Percentiles rank a stretch among this genome's conserved stretches.
Conservation (phyloP, 352 stramenopile species). For the Pythium diclinum region DNA sequence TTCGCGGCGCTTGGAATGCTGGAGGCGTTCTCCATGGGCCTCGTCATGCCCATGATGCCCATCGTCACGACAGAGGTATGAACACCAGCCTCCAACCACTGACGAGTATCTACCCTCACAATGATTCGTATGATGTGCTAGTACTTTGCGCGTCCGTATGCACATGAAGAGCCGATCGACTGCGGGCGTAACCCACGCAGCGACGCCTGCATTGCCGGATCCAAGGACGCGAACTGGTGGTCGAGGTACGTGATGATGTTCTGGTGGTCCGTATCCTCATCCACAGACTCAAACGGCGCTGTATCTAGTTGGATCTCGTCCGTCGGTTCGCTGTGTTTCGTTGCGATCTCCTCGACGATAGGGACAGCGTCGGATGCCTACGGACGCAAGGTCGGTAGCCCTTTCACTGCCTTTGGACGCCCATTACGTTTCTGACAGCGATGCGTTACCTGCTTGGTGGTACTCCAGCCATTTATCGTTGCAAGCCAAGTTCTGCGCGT, state of each 20-base stretch:
- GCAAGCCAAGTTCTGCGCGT: conserved; percentile 58
- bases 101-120: background rate
- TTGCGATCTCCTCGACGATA: conserved; percentile 67
- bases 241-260: conserved; percentile 40
- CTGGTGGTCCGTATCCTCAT: background rate
- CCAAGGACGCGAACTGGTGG: conserved; percentile 65
- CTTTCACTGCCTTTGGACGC: background rate
- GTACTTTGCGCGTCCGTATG: conserved; percentile 72
- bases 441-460: no score
- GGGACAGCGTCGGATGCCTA: conserved; percentile 72
- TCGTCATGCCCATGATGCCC: conserved; percentile 62
- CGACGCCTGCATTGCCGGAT: conserved; percentile 60
- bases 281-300: background rate
- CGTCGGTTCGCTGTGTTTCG: conserved; percentile 51
- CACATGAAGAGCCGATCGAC: conserved; percentile 45
- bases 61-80: conserved; percentile 65
- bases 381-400: conserved; percentile 58
- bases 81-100: background rate
- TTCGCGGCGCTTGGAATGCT: conserved; percentile 50
- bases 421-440: background rate
- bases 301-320: conserved; percentile 55
- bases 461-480: conserved; percentile 59
- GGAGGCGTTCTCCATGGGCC: conserved; percentile 52
- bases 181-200: conserved; percentile 45
- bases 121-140: conserved; percentile 15